These are phyloP conservation scores for Brasilioporus rufonigricans DNA, from an alignment of 768 basidiomycete genomes.

Conservation along the genomic window DNA sequence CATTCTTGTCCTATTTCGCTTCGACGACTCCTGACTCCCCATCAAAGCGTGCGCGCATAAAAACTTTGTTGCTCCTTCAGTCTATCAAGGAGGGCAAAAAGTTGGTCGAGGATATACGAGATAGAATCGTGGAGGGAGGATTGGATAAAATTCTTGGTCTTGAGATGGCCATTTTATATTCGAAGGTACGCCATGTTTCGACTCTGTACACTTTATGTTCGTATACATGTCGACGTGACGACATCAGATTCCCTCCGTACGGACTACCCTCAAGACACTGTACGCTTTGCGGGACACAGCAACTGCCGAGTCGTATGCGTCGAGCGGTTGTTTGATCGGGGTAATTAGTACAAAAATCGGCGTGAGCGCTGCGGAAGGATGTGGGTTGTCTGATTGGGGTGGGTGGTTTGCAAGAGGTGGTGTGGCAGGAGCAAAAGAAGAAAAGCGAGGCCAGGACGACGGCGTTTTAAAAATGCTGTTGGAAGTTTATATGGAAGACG, in stretches of 20 bases:
- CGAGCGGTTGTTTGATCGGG: slow-evolving; percentile 59
- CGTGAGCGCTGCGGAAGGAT: slow-evolving; percentile 53
- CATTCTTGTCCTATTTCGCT: slow-evolving; percentile 65
- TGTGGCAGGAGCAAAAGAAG: slow-evolving; percentile 41
- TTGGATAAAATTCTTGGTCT: slow-evolving; percentile 56
- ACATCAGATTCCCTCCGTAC: slow-evolving; percentile 7
- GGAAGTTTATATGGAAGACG: slow-evolving; percentile 78
- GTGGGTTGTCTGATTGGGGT: slow-evolving; percentile 40
- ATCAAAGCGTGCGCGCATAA: slow-evolving; percentile 70
- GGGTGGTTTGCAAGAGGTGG: slow-evolving; percentile 45
- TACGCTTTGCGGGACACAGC: slow-evolving; percentile 66
- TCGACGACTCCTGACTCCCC: slow-evolving; percentile 81
- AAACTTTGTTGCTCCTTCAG: slow-evolving; percentile 76
- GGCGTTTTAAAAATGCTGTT: slow-evolving; percentile 67
- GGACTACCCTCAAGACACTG: slow-evolving; percentile 60
- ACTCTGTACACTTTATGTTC: background rate
- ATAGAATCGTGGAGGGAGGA: slow-evolving; percentile 12
- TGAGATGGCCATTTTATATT: slow-evolving; percentile 78
- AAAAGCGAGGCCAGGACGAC: slow-evolving; percentile 42
- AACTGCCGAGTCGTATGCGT: slow-evolving; percentile 86
- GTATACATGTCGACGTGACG: background rate
- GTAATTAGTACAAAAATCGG: slow-evolving; percentile 59
- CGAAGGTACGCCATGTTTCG: slow-evolving; percentile 50
- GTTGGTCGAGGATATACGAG: slow-evolving; percentile 19
- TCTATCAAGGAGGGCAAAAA: slow-evolving; percentile 19